A percentile compares a stretch with the other conserved stretches of the same genome.
phyloP scores from a whole-genome alignment of 768 basidiomycete species.

The Suillus spraguei region DNA sequence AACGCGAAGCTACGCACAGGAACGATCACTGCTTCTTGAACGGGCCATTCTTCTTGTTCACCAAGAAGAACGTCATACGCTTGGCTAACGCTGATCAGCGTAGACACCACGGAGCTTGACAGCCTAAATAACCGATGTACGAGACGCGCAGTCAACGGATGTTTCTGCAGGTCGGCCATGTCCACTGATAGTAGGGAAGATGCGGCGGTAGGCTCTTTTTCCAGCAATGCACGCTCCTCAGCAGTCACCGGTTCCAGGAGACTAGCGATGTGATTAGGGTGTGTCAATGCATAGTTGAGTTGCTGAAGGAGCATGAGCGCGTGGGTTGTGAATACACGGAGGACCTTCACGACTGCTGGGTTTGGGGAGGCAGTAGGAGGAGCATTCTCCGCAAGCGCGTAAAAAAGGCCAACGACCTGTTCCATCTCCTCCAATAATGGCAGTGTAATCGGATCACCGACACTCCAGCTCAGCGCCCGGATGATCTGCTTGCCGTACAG shows the following conservation, averaged over 20 bases:
- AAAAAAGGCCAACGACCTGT: slow-evolving; percentile 76
- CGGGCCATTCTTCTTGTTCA: slow-evolving; percentile 72
- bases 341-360: slow-evolving; percentile 61
- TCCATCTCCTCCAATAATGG: slow-evolving; percentile 84
- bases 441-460: slow-evolving; percentile 74
- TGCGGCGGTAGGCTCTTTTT: slow-evolving; percentile 51
- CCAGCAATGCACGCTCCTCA: slow-evolving; percentile 71
- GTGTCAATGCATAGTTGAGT: slow-evolving; percentile 86
- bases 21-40: slow-evolving; percentile 65
- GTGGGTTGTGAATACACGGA: slow-evolving; percentile 67
- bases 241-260: slow-evolving; percentile 77
- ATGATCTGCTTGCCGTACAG: slow-evolving; percentile 82
- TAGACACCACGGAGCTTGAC: slow-evolving; percentile 67
- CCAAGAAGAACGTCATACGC: slow-evolving; percentile 68
- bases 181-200: slow-evolving; percentile 42
- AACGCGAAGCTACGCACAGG: slow-evolving; percentile 48
- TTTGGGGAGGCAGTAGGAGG: slow-evolving; percentile 23
- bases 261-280: slow-evolving; percentile 86
- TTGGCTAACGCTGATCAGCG: slow-evolving; percentile 68
- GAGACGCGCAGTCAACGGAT: slow-evolving; percentile 72
- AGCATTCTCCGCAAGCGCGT: slow-evolving; percentile 62
- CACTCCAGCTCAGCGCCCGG: slow-evolving; percentile 79
- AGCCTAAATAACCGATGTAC: slow-evolving; percentile 73
- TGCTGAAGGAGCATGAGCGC: slow-evolving; percentile 81
- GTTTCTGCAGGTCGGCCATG: slow-evolving; percentile 61